Conservation (phyloP, 2,329 filamentous ascomycete species). For the Nothopassalora personata region DNA sequence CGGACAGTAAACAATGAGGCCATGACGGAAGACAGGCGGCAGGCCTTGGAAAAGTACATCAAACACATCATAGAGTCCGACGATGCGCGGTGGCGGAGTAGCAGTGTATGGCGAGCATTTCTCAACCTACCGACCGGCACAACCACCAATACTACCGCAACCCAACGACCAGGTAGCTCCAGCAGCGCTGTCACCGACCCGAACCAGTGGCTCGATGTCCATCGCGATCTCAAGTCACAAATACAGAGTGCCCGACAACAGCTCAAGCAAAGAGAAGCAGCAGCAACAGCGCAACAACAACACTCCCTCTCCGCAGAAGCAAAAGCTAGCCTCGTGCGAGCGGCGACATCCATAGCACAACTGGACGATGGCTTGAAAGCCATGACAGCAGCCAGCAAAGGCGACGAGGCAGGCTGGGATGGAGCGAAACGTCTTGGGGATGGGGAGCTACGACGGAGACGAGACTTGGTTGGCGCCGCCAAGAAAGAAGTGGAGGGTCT, state of each 20-base stretch:
- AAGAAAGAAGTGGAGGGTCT: conserved; percentile 70
- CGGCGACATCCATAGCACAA: conserved; percentile 57
- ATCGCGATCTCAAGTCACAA: conserved; percentile 65
- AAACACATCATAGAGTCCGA: conserved; percentile 64
- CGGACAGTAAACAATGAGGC: conserved; percentile 64
- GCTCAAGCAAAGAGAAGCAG: conserved; percentile 63
- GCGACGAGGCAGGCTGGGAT: conserved; percentile 35
- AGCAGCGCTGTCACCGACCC: conserved; percentile 41
- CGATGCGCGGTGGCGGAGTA: conserved; percentile 72
- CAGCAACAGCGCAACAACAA: conserved; percentile 53
- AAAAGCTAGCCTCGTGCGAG: conserved; percentile 66
- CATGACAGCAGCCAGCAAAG: conserved; percentile 32
- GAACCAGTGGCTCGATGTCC: conserved; percentile 69
- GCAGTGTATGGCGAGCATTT: conserved; percentile 66
- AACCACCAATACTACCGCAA: conserved; percentile 33
- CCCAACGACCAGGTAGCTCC: conserved; percentile 13
- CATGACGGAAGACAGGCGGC: conserved; percentile 65
- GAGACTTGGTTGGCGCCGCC: conserved; percentile 64
- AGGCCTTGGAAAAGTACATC: conserved; percentile 65
- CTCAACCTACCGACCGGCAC: conserved; percentile 59
- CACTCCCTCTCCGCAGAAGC: conserved; percentile 61
- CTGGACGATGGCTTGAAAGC: conserved; percentile 60
- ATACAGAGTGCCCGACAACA: conserved; percentile 63
- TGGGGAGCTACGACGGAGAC: conserved; percentile 66
- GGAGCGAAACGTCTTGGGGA: conserved; percentile 56